Conservation (phyloP, 148 eudicot species). For the Oxyria digyna region DNA sequence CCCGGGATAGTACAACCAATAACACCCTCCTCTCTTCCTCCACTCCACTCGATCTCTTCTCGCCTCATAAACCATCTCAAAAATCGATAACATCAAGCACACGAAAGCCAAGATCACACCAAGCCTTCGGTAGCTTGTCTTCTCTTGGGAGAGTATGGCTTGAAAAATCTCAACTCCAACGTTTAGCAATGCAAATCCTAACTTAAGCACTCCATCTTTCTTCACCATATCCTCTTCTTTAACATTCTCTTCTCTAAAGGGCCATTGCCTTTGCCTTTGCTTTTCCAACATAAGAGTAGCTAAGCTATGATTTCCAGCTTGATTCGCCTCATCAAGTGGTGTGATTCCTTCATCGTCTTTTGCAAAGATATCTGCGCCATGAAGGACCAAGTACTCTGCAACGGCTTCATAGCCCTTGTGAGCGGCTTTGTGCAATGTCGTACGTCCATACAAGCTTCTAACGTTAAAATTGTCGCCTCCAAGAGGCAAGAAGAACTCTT, state of each 20-base stretch:
- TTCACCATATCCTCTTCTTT: not conserved
- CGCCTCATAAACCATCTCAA: constrained; percentile 8
- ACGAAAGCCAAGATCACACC: not conserved
- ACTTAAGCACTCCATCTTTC: constrained; percentile 5
- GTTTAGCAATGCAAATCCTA: constrained; percentile 9
- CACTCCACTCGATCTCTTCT: constrained; percentile 5
- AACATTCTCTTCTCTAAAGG: not conserved
- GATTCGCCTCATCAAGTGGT: not conserved
- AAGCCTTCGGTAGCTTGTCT: constrained; percentile 1
- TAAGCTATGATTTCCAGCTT: not conserved
- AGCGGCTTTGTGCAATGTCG: not conserved
- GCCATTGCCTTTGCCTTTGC: not conserved
- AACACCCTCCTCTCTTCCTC: constrained; percentile 8
- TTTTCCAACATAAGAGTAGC: not conserved
- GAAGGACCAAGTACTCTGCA: not conserved
- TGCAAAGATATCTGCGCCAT: not conserved
- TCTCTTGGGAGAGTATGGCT: constrained; percentile 7
- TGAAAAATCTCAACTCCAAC: constrained; percentile 11
- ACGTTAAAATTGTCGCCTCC: not conserved
- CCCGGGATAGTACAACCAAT: constrained; percentile 10
- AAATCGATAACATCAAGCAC: constrained; percentile 9
- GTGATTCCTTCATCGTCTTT: not conserved
- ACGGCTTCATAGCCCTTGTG: not conserved
- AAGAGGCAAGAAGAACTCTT: not conserved
- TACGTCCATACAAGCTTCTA: not conserved